Percentiles rank a stretch among this genome's conserved stretches.
These are phyloP conservation scores for Globisporangium okanoganense DNA, from an alignment of 352 stramenopile genomes.

Conservation along the genomic window DNA sequence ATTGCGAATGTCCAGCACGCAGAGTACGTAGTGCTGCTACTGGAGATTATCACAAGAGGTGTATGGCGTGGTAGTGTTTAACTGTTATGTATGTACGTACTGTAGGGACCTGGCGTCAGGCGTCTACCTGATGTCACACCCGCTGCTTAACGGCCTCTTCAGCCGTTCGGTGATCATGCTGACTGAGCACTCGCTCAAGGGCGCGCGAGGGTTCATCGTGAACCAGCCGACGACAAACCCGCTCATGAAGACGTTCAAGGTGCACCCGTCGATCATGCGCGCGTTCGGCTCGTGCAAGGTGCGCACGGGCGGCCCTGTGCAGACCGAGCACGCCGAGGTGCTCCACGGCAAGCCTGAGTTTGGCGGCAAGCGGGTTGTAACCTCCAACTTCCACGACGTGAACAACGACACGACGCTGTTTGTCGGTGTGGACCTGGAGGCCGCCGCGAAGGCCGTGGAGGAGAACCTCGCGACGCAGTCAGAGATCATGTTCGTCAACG, in stretches of 20 bases:
- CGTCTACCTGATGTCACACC: conserved; percentile 73
- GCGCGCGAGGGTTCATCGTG: conserved; percentile 72
- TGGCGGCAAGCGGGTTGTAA: conserved; percentile 47
- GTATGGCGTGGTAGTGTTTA: neutral
- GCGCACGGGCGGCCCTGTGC: conserved; percentile 56
- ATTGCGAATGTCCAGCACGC: conserved; percentile 32
- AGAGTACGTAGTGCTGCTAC: conserved; percentile 27
- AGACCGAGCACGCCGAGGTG: conserved; percentile 59
- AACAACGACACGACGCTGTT: conserved; percentile 48
- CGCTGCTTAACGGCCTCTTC: conserved; percentile 68
- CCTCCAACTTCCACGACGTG: conserved; percentile 38
- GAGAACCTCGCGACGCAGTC: conserved; percentile 42
- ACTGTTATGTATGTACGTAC: neutral
- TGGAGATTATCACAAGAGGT: neutral
- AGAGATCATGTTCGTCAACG: conserved; percentile 78
- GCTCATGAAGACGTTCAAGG: conserved; percentile 52
- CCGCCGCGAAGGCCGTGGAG: conserved; percentile 53
- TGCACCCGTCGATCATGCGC: conserved; percentile 50
- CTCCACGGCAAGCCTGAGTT: conserved; percentile 30
- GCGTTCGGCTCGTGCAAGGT: conserved; percentile 64
- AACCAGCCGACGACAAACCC: conserved; percentile 58
- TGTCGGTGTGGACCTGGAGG: conserved; percentile 62
- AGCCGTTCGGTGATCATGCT: conserved; percentile 69
- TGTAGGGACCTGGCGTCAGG: conserved; percentile 37
- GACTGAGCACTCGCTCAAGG: conserved; percentile 54